Percentiles rank a stretch among this genome's conserved stretches.
phyloP scores from a whole-genome alignment of 192 early-diverging fungal genomes.

The Mortierella antarctica region DNA sequence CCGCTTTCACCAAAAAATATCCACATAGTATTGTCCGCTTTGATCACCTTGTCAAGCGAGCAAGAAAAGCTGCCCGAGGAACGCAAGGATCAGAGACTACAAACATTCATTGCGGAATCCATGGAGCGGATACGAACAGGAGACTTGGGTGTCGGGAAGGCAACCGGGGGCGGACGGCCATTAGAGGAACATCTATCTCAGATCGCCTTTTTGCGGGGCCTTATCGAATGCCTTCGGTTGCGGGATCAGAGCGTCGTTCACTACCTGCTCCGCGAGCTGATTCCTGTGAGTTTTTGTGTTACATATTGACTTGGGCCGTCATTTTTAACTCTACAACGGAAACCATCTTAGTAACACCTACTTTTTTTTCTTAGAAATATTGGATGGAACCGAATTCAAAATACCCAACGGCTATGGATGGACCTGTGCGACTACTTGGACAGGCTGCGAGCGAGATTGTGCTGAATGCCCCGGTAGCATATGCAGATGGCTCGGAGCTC shows the following conservation, averaged over 20 bases:
- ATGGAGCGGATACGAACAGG: conserved; percentile 29
- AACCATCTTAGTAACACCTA: not conserved
- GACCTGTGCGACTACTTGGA: conserved; percentile 12
- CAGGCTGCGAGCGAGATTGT: conserved; percentile 36
- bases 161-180: not conserved
- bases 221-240: conserved; percentile 30
- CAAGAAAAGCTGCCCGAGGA: conserved; percentile 17
- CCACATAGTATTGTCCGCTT: conserved; percentile 10
- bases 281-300: conserved; percentile 15
- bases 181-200: conserved; percentile 14
- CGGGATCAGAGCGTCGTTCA: conserved; percentile 11
- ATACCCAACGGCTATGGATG: conserved; percentile 33
- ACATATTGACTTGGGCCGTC: not conserved
- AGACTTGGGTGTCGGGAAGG: conserved; percentile 28
- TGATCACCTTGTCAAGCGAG: conserved; percentile 16
- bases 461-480: conserved; percentile 8
- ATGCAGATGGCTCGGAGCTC: conserved; percentile 14
- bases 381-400: conserved; percentile 40
- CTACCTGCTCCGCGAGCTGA: conserved; percentile 32
- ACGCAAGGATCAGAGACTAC: conserved; percentile 11
- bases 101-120: not conserved
- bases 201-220: conserved; percentile 28
- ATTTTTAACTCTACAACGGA: not conserved
- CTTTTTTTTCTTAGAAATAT: conserved; percentile 19
- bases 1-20: conserved; percentile 36